These are phyloP conservation scores for Eruca vesicaria DNA, from an alignment of 441 rosid genomes.

Conservation along the genomic window DNA sequence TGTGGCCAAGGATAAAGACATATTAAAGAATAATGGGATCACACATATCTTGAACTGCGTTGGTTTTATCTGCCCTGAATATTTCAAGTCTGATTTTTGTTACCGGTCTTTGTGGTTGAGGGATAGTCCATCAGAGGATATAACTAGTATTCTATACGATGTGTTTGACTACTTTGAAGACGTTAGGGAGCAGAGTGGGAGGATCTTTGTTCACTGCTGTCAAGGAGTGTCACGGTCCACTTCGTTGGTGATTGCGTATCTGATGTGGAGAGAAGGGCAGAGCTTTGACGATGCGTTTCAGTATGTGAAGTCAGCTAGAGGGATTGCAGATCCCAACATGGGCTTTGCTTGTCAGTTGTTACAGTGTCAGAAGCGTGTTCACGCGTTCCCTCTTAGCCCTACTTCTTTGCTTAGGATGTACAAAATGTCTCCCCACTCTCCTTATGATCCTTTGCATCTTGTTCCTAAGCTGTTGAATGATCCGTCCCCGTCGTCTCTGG, in stretches of 20 bases:
- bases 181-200: slow-evolving; percentile 85
- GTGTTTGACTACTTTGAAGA: slow-evolving; percentile 98
- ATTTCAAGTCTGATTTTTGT: slow-evolving; percentile 80
- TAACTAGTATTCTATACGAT: slow-evolving; percentile 91
- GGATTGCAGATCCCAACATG: slow-evolving; percentile 98
- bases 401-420: slow-evolving; percentile 90
- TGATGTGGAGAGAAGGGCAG: slow-evolving; percentile 98
- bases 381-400: slow-evolving; percentile 93
- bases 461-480: slow-evolving; percentile 90
- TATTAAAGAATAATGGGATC: slow-evolving; percentile 76
- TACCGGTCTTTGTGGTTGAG: slow-evolving; percentile 97
- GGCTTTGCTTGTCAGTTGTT: slow-evolving; percentile 97
- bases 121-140: slow-evolving; percentile 97
- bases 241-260: slow-evolving; percentile 93
- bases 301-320: slow-evolving; percentile 92
- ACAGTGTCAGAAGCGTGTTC: slow-evolving; percentile 97
- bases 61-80: slow-evolving; percentile 97
- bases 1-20: slow-evolving; percentile 80
- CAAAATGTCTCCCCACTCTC: slow-evolving; percentile 90
- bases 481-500: slow-evolving; percentile 74
- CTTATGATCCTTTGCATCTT: slow-evolving; percentile 96
- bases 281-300: slow-evolving; percentile 97
- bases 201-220: slow-evolving; percentile 94
- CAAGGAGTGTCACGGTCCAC: slow-evolving; percentile 98
- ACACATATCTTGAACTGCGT: slow-evolving; percentile 92